Conservation (phyloP, 352 stramenopile genomes). For the Globisporangium okanoganense region DNA sequence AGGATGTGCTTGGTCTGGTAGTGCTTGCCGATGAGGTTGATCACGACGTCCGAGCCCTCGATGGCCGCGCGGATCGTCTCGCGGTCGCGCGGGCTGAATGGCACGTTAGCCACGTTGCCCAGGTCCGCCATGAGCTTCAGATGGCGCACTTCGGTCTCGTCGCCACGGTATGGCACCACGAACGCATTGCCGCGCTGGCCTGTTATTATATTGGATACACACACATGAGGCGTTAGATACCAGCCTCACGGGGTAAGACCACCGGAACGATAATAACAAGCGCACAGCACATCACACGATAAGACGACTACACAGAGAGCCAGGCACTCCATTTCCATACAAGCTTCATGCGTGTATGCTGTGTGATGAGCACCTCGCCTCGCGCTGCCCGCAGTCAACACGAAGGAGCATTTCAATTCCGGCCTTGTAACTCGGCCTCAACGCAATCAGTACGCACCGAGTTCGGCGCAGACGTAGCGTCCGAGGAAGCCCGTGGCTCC, state of each 20-base stretch:
- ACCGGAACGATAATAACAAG: neutral
- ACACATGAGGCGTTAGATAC: neutral
- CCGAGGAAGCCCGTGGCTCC: constrained; percentile 94
- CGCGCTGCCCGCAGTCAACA: neutral
- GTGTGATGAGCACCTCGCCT: neutral
- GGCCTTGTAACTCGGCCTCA: neutral
- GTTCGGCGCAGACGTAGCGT: constrained; percentile 92
- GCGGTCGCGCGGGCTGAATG: constrained; percentile 87
- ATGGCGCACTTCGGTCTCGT: constrained; percentile 93
- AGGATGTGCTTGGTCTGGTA: constrained; percentile 96
- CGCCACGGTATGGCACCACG: constrained; percentile 89
- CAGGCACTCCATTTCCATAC: neutral
- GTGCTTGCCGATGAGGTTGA: constrained; percentile 98
- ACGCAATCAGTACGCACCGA: constrained; percentile 60
- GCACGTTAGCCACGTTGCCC: constrained; percentile 81
- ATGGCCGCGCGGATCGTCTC: constrained; percentile 92
- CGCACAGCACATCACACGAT: neutral
- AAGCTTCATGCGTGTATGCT: neutral
- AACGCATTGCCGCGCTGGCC: constrained; percentile 74
- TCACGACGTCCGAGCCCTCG: constrained; percentile 92
- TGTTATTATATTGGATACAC: constrained; percentile 14
- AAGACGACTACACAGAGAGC: neutral
- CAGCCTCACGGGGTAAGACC: neutral
- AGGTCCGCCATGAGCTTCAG: constrained; percentile 94
- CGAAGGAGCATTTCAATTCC: neutral